These are phyloP conservation scores for Epichloe uncinata DNA, from an alignment of 2,329 filamentous ascomycete species.

Conservation along the genomic window DNA sequence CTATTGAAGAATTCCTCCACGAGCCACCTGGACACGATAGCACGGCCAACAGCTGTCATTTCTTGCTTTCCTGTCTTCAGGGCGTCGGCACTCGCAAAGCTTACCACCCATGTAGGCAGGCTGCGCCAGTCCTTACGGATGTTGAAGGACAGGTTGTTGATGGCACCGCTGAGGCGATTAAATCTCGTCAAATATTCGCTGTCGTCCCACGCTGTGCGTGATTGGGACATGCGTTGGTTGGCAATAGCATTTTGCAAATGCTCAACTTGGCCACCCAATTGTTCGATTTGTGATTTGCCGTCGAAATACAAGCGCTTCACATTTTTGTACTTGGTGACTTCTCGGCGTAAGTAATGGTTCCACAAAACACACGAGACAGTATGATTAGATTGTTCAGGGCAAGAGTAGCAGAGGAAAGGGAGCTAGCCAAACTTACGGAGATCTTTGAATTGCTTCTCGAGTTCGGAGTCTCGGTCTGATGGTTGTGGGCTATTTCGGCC, in stretches of 20 bases:
- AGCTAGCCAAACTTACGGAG: slow-evolving; percentile 29
- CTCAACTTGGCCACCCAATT: slow-evolving; percentile 69
- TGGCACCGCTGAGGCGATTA: slow-evolving; percentile 80
- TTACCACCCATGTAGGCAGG: slow-evolving; percentile 68
- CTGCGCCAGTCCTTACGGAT: slow-evolving; percentile 88
- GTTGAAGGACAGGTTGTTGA: slow-evolving; percentile 89
- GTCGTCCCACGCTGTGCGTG: slow-evolving; percentile 86
- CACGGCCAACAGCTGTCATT: slow-evolving; percentile 90
- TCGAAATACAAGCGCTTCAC: slow-evolving; percentile 98
- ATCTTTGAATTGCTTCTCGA: slow-evolving; percentile 44
- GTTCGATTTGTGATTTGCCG: slow-evolving; percentile 82
- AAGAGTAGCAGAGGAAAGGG: slow-evolving; percentile 1
- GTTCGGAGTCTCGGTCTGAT: slow-evolving; percentile 30
- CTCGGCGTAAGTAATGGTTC: slow-evolving; percentile 8
- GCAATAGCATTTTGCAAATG: slow-evolving; percentile 95
- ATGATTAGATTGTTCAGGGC: background rate
- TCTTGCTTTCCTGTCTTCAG: slow-evolving; percentile 83
- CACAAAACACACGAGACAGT: background rate
- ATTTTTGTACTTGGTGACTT: slow-evolving; percentile 93
- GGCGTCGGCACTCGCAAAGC: slow-evolving; percentile 73
- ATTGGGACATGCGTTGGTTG: slow-evolving; percentile 88
- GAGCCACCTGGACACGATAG: slow-evolving; percentile 79
- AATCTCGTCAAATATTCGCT: slow-evolving; percentile 87
- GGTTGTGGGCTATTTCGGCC: slow-evolving; percentile 46
- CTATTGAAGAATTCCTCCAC: slow-evolving; percentile 83